A percentile compares a stretch with the other conserved stretches of the same genome.
Conservation (phyloP, 2,329 filamentous ascomycete species). For the Trichoderma sp. region DNA sequence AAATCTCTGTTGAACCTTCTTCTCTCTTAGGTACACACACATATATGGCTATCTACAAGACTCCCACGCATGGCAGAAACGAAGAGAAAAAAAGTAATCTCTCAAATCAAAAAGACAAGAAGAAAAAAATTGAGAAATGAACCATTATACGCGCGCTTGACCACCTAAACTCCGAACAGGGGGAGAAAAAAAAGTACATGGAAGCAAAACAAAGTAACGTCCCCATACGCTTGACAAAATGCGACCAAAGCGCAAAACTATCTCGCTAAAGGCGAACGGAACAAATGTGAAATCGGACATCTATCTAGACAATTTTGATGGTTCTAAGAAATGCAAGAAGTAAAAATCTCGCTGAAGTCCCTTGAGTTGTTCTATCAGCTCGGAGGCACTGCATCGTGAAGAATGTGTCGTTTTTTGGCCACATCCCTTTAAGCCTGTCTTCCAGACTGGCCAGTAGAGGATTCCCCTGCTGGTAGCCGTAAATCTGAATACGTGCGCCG, state of each 20-base stretch:
- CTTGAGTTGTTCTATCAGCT: neutral
- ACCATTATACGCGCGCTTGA: constrained; percentile 8
- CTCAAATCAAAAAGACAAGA: neutral
- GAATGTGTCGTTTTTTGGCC: neutral
- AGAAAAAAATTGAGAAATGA: neutral
- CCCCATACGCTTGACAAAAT: neutral
- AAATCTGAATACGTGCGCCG: constrained; percentile 35
- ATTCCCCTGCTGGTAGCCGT: constrained; percentile 40
- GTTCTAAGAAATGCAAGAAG: neutral
- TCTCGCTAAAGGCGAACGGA: neutral
- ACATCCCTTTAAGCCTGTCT: constrained; percentile 22
- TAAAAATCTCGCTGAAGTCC: neutral
- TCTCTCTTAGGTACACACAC: neutral
- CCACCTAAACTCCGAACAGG: neutral
- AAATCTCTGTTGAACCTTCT: too few relatives aligned
- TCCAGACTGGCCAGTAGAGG: constrained; percentile 24
- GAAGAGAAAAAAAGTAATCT: neutral
- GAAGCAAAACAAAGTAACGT: neutral
- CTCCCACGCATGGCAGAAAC: neutral
- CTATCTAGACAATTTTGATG: neutral
- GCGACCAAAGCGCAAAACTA: neutral
- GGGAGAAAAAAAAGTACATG: neutral
- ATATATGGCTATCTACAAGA: neutral
- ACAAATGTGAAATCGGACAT: too few relatives aligned
- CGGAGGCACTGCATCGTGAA: neutral